Base-by-base conservation (phyloP, 495 filamentous ascomycete species). In the Penicillium crystallinum region DNA sequence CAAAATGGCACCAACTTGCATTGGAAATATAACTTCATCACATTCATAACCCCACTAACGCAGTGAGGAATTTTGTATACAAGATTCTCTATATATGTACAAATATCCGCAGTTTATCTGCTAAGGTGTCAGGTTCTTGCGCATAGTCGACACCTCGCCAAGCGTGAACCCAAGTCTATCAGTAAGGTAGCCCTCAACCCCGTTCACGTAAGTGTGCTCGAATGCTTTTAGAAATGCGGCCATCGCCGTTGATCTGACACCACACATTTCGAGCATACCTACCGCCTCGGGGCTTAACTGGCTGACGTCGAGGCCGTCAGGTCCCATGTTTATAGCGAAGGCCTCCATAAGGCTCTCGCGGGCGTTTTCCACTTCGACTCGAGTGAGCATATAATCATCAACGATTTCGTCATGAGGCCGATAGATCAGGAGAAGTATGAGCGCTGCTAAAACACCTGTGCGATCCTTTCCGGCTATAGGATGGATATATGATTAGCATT, bases 381-480 rank as follows among this genome's bases (percentile, higher is more conserved):
- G 67, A 4, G 63, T 68, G 27, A 69, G 58, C 5, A 65, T 61
- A 40, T 76, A 86, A 57, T 85, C 83, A 22, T 75, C 54, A 29
- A 63, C 57, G 23, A 84, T 71, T 9, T 63, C 63, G 4, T 81
- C 71, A 6, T 65, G 46, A 5, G 72, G 57, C 29, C 69, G 69
- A 9, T 75, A 77, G 9, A 80, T 77, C 0, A 87, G 65, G 7
- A 71, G 68, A n/a, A 83, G 59, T 6, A 87, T 61, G 1, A 86
- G 52, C 5, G 78, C 80, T 5, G 81, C 69, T 9, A 85, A 59
- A 1, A 85, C 78, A 3, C 84, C 83, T 0, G 83, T 85, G n/a
- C 83, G 74, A 53, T 86, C 82, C 53, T 84, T 80, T 6, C 83
- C 83, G 10, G 82, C 81, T 78, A 41, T 58, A 22, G 38, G 29